A percentile compares a stretch with the other conserved stretches of the same genome.
These are phyloP conservation scores for Debaryomyces singareniensis DNA, from an alignment of 1,139 yeast genomes.

Conservation along the genomic window DNA sequence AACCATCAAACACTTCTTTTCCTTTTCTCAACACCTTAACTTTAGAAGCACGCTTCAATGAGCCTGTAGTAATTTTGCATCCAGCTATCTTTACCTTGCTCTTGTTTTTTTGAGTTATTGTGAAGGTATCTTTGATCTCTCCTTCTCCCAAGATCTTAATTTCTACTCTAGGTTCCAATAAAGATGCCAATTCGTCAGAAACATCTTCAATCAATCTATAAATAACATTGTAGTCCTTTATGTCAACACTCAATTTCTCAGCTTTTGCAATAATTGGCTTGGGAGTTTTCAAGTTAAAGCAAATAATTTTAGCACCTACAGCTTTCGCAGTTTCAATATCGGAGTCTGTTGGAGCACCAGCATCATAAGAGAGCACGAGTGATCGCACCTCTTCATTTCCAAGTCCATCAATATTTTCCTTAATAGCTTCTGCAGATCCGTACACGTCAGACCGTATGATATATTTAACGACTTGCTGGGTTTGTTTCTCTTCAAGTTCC, in stretches of 20 bases:
- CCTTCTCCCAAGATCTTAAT: slow-evolving; percentile 64
- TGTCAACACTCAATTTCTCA: slow-evolving; percentile 48
- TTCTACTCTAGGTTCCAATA: slow-evolving; percentile 64
- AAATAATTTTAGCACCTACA: slow-evolving; percentile 64
- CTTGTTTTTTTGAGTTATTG: slow-evolving; percentile 48
- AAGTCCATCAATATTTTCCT: slow-evolving; percentile 69
- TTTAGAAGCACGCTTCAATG: slow-evolving; percentile 49
- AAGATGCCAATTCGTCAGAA: slow-evolving; percentile 53
- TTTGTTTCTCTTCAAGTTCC: slow-evolving; percentile 14
- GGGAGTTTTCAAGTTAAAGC: slow-evolving; percentile 72
- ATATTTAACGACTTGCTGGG: slow-evolving; percentile 40
- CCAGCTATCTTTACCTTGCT: slow-evolving; percentile 71
- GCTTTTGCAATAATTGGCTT: slow-evolving; percentile 62
- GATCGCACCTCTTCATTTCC: slow-evolving; percentile 84
- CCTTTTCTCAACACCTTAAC: slow-evolving; percentile 60
- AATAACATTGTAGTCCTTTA: slow-evolving; percentile 70
- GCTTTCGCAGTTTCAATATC: slow-evolving; percentile 80
- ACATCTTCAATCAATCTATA: slow-evolving; percentile 86
- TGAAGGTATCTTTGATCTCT: slow-evolving; percentile 65
- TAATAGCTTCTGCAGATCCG: slow-evolving; percentile 57
- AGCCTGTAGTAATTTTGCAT: slow-evolving; percentile 73
- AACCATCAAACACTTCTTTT: slow-evolving; percentile 58
- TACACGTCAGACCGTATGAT: slow-evolving; percentile 88
- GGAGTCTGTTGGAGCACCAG: slow-evolving; percentile 79
- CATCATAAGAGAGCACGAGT: slow-evolving; percentile 63